phyloP scores from a whole-genome alignment of 2,329 filamentous ascomycete genomes.

The Ceratocystis ficicola region DNA sequence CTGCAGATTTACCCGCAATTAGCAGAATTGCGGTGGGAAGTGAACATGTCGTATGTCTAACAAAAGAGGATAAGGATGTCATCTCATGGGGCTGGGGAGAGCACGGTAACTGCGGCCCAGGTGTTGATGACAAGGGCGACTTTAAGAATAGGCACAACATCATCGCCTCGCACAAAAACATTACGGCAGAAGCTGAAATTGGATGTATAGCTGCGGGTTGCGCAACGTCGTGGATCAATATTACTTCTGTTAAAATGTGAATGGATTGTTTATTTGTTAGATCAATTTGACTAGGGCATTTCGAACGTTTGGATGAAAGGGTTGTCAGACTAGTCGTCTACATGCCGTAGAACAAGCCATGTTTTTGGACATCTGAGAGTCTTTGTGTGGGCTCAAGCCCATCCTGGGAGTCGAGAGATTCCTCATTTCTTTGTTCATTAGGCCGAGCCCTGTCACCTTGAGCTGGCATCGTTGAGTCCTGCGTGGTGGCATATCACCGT shows the following conservation, averaged over 20 bases:
- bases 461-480: neutral
- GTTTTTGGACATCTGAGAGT: slow-evolving; percentile 50
- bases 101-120: slow-evolving; percentile 84
- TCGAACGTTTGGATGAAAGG: neutral
- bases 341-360: slow-evolving; percentile 32
- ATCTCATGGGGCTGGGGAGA: slow-evolving; percentile 94
- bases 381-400: slow-evolving; percentile 59
- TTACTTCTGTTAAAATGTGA: slow-evolving; percentile 26
- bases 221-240: slow-evolving; percentile 71
- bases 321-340: neutral
- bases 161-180: slow-evolving; percentile 46
- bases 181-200: slow-evolving; percentile 42
- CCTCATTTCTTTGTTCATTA: neutral
- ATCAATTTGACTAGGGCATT: neutral
- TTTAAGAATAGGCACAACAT: slow-evolving; percentile 58
- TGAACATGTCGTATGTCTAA: slow-evolving; percentile 72
- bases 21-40: slow-evolving; percentile 66
- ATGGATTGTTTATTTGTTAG: neutral
- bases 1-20: slow-evolving; percentile 46
- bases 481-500: neutral
- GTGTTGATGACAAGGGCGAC: slow-evolving; percentile 46
- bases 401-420: neutral
- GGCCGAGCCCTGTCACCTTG: neutral
- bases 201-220: slow-evolving; percentile 67
- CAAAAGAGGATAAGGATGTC: slow-evolving; percentile 47